These are phyloP conservation scores for Sordaria brevicollis DNA, from an alignment of 495 filamentous ascomycete species.

Conservation along the genomic window DNA sequence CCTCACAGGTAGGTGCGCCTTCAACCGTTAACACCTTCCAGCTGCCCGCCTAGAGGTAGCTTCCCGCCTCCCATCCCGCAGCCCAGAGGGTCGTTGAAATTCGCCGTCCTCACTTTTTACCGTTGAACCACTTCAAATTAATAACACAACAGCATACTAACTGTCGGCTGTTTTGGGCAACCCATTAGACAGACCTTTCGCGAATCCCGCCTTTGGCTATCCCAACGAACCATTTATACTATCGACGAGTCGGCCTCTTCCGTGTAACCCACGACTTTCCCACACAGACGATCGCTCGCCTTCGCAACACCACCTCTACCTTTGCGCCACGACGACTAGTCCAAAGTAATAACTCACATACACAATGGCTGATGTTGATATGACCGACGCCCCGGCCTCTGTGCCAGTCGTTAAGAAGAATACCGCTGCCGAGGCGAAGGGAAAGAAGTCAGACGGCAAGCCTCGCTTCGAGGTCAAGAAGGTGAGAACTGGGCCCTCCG, in stretches of 20 bases:
- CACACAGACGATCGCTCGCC: background rate
- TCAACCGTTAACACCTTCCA: background rate
- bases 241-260: background rate
- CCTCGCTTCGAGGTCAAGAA: constrained; percentile 98
- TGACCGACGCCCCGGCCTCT: constrained; percentile 72
- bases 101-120: background rate
- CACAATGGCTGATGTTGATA: constrained; percentile 92
- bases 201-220: background rate
- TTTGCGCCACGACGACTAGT: background rate
- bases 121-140: background rate
- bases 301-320: background rate
- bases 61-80: background rate
- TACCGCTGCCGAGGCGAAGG: constrained; percentile 36
- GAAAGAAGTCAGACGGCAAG: constrained; percentile 55
- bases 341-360: too few species aligned
- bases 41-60: background rate
- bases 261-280: background rate
- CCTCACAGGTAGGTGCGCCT: background rate
- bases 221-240: background rate
- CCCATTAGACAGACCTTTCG: background rate
- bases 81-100: background rate
- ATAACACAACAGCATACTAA: background rate
- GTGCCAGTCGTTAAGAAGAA: constrained; percentile 48
- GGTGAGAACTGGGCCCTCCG: constrained; percentile 37
- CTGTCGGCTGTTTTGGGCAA: background rate